phyloP scores from a whole-genome alignment of 768 basidiomycete species.

The Boletus coccyginus region DNA sequence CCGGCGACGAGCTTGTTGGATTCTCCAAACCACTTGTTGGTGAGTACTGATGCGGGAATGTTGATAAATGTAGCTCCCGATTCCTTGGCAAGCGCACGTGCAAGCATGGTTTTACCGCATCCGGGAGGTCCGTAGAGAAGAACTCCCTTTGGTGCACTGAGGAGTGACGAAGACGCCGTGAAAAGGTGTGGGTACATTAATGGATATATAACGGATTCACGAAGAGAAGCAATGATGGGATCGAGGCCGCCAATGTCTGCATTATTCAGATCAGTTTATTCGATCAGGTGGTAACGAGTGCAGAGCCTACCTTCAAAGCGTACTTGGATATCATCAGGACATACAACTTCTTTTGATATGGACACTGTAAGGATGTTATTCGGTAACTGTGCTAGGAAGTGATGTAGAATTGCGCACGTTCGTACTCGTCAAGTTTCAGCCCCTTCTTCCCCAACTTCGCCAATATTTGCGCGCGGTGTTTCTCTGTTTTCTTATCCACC shows the following conservation, averaged over 20 bases:
- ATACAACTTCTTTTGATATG: conserved; percentile 91
- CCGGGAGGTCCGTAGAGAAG: conserved; percentile 95
- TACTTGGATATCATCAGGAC: conserved; percentile 83
- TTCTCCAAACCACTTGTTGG: conserved; percentile 85
- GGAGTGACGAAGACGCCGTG: conserved; percentile 71
- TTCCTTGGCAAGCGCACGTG: conserved; percentile 96
- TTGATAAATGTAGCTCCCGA: conserved; percentile 97
- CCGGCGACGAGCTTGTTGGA: conserved; percentile 95
- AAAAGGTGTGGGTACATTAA: conserved; percentile 90
- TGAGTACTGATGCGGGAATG: conserved; percentile 69
- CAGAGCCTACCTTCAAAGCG: conserved; percentile 61
- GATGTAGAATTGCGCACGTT: conserved; percentile 53
- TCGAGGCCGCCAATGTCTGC: conserved; percentile 93
- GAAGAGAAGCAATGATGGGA: conserved; percentile 80
- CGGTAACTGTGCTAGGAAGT: neutral
- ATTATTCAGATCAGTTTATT: neutral
- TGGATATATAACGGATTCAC: conserved; percentile 95
- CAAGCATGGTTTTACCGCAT: conserved; percentile 99
- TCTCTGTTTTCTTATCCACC: conserved; percentile 59
- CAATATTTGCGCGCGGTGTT: conserved; percentile 68
- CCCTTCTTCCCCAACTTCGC: conserved; percentile 68
- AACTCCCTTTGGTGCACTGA: conserved; percentile 93
- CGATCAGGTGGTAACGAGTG: neutral
- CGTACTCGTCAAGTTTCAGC: conserved; percentile 86
- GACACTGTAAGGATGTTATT: conserved; percentile 45